These are phyloP conservation scores for Malassezia japonica DNA, from an alignment of 1,284 basidiomycete species.

Conservation along the genomic window DNA sequence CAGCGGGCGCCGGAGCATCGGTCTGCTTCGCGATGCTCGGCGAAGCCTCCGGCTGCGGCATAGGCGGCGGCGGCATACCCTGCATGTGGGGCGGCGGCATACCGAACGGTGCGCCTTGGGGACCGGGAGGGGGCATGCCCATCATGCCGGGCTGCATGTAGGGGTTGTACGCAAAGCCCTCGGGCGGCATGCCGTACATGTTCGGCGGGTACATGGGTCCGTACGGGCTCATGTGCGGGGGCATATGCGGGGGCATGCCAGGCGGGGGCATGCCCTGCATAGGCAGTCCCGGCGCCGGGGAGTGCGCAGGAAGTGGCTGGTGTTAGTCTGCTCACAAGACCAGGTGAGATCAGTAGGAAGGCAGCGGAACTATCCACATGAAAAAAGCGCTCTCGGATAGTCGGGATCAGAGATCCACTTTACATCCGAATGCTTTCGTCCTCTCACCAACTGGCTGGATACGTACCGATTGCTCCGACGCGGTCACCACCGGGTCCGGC, in stretches of 20 bases:
- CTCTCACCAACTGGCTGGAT: conserved; percentile 2
- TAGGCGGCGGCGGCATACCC: conserved; percentile 13
- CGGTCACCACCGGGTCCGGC: background rate
- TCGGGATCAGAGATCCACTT: conserved; percentile 53
- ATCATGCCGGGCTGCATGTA: background rate
- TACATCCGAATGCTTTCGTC: conserved; percentile 59
- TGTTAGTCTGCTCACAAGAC: conserved; percentile 3
- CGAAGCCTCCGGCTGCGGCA: background rate
- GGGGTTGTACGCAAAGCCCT: background rate
- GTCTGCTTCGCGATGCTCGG: background rate
- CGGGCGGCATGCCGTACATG: conserved; percentile 13
- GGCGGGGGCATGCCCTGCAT: background rate
- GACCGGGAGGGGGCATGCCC: conserved; percentile 1
- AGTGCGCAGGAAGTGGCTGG: background rate
- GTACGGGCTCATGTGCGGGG: background rate
- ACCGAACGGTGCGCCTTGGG: conserved; percentile 14
- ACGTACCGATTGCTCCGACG: conserved; percentile 4
- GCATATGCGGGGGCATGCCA: background rate
- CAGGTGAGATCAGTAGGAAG: conserved; percentile 58
- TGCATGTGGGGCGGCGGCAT: conserved; percentile 24
- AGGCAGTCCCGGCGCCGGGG: background rate
- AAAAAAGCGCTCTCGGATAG: conserved; percentile 61
- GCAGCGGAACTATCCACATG: conserved; percentile 65
- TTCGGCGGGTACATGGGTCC: conserved; percentile 2
- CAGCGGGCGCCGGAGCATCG: conserved; percentile 4